A percentile compares a stretch with the other conserved stretches of the same genome.
phyloP scores from a whole-genome alignment of 805 yeast genomes.

The Wickerhamomyces queroliae region DNA sequence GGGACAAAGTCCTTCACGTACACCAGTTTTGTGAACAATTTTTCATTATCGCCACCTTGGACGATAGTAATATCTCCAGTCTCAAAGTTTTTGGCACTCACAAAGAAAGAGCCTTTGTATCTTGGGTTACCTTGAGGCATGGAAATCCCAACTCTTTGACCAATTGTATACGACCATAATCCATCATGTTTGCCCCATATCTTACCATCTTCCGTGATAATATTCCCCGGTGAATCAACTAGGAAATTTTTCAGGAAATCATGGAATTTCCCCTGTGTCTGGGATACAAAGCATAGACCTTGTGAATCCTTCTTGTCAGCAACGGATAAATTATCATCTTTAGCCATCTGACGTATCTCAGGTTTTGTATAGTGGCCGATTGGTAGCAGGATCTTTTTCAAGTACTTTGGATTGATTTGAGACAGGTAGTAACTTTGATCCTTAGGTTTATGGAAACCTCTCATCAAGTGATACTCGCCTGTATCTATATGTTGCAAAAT shows the following conservation, averaged over 20 bases:
- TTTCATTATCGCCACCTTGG: conserved; percentile 54
- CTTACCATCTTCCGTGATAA: conserved; percentile 68
- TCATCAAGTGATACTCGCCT: conserved; percentile 39
- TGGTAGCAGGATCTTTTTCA: conserved; percentile 63
- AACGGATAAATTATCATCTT: conserved; percentile 43
- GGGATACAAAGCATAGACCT: conserved; percentile 87
- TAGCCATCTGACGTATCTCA: conserved; percentile 65
- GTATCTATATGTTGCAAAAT: conserved; percentile 31
- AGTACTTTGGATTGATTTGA: conserved; percentile 42
- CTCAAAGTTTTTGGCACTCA: conserved; percentile 58
- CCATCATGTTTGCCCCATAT: conserved; percentile 84
- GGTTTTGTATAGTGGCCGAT: conserved; percentile 76
- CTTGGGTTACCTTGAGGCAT: conserved; percentile 87
- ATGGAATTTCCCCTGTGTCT: conserved; percentile 53
- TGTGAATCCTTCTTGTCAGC: conserved; percentile 89
- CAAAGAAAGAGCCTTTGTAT: conserved; percentile 81
- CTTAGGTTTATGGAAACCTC: conserved; percentile 55
- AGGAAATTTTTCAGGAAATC: conserved; percentile 73
- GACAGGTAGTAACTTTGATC: conserved; percentile 93
- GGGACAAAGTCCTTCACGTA: conserved; percentile 32
- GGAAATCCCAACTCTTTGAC: conserved; percentile 73
- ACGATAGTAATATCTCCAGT: conserved; percentile 78
- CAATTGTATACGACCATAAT: conserved; percentile 92
- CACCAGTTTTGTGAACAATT: conserved; percentile 42
- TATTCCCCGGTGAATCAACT: conserved; percentile 67